A percentile compares a stretch with the other conserved stretches of the same genome.
Evolutionary conservation across 371 early-diverging fungal species (phyloP).

Genomic region (Mortierella sp.): DNA sequence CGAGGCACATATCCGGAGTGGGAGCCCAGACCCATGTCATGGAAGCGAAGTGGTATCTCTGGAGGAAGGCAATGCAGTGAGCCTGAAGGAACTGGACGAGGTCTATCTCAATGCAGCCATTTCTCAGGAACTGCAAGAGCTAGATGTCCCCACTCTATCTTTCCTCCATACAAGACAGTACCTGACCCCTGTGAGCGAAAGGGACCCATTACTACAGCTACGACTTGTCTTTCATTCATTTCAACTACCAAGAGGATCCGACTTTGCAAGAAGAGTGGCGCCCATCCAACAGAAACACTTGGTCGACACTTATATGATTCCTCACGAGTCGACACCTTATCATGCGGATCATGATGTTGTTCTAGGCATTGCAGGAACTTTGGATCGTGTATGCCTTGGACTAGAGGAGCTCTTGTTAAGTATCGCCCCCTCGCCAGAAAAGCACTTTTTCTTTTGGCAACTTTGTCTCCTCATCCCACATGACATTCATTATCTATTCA

Average conservation of each 20-base stretch:
- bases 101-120: too few species aligned
- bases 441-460: conserved; percentile 18
- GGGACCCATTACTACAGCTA: conserved; percentile 19
- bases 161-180: conserved; percentile 9
- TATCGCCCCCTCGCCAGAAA: background rate
- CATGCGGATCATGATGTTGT: conserved; percentile 31
- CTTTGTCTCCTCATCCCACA: conserved; percentile 24
- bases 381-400: conserved; percentile 16
- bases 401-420: conserved; percentile 14
- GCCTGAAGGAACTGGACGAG: too few species aligned
- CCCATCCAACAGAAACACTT: conserved; percentile 5
- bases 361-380: conserved; percentile 27
- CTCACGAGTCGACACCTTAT: conserved; percentile 18
- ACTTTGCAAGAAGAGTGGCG: conserved; percentile 13
- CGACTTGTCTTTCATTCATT: conserved; percentile 35
- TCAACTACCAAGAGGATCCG: conserved; percentile 31
- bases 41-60: too few species aligned
- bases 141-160: too few species aligned
- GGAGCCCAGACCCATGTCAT: too few species aligned
- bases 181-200: conserved; percentile 6
- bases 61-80: too few species aligned
- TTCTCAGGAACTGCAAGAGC: too few species aligned
- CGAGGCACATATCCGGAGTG: too few species aligned
- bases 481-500: conserved; percentile 10
- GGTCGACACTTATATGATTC: conserved; percentile 43